Conservation (phyloP, 768 basidiomycete species). For the Leccinum ochraceum region DNA sequence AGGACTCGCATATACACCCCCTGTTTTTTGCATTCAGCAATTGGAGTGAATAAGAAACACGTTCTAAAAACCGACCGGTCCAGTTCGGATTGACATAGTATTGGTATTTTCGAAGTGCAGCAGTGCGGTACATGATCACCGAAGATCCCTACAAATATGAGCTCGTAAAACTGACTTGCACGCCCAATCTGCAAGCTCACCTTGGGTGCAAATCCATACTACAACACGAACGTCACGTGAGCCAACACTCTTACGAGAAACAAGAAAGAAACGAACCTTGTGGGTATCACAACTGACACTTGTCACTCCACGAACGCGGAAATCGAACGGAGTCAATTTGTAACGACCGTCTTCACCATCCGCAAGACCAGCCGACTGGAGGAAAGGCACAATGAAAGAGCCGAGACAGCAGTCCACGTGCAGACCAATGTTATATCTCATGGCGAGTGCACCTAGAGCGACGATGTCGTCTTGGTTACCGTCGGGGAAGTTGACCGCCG, state of each 20-base stretch:
- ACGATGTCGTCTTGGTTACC: constrained; percentile 87
- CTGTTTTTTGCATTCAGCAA: constrained; percentile 31
- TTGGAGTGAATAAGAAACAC: neutral
- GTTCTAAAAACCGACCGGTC: constrained; percentile 51
- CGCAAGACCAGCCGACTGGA: constrained; percentile 75
- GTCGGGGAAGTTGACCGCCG: constrained; percentile 83
- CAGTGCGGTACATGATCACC: constrained; percentile 90
- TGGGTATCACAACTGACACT: constrained; percentile 96
- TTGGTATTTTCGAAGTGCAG: constrained; percentile 75
- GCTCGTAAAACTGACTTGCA: neutral
- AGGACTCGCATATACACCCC: constrained; percentile 90
- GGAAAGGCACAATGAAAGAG: constrained; percentile 91
- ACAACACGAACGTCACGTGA: constrained; percentile 9
- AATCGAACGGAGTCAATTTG: constrained; percentile 79
- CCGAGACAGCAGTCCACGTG: constrained; percentile 97
- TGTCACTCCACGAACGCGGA: constrained; percentile 87
- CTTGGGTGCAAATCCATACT: constrained; percentile 97
- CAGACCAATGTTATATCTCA: constrained; percentile 73
- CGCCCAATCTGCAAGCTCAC: constrained; percentile 35
- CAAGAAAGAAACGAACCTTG: constrained; percentile 51
- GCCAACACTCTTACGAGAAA: neutral
- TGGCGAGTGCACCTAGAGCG: constrained; percentile 73
- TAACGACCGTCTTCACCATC: constrained; percentile 53
- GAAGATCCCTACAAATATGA: constrained; percentile 67
- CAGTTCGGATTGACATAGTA: constrained; percentile 85